A percentile compares a stretch with the other conserved stretches of the same genome.
Conservation (phyloP, 2,329 filamentous ascomycete genomes). For the Scytalidium lignicola region DNA sequence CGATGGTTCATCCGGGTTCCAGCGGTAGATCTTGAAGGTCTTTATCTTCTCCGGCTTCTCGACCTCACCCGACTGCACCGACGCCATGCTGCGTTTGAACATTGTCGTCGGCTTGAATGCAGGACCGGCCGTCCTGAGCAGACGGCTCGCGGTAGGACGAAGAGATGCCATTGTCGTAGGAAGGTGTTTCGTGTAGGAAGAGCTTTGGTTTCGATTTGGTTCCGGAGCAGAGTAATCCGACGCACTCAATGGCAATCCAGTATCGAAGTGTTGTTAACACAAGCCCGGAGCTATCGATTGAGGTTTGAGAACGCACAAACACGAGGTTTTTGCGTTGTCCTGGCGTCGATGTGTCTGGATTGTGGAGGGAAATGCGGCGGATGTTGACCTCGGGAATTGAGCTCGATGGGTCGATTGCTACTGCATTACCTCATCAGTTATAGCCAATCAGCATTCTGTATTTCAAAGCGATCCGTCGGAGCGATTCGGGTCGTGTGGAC, state of each 20-base stretch:
- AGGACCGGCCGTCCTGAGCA: slow-evolving; percentile 11
- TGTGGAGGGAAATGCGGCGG: neutral
- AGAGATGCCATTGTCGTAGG: slow-evolving; percentile 21
- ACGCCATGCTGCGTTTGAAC: neutral
- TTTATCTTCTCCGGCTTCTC: slow-evolving; percentile 59
- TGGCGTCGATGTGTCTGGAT: neutral
- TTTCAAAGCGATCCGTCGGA: neutral
- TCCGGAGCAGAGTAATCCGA: neutral
- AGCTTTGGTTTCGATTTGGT: neutral
- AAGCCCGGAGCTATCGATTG: neutral
- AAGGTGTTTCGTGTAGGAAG: neutral
- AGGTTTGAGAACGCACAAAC: neutral
- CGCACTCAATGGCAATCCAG: neutral
- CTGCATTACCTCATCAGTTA: neutral
- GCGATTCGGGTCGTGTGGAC: neutral
- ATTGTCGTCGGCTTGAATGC: slow-evolving; percentile 16
- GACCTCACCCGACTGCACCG: slow-evolving; percentile 16
- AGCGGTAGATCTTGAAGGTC: slow-evolving; percentile 98
- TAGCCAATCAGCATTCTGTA: neutral
- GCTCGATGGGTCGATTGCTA: neutral
- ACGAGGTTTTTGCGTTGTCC: neutral
- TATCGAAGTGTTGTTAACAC: neutral
- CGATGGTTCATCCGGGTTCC: slow-evolving; percentile 89
- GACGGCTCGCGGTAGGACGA: slow-evolving; percentile 18
- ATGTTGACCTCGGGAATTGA: neutral